Evolutionary conservation across 345 rosid species (phyloP).

Genomic region (Gossypium raimondii): DNA sequence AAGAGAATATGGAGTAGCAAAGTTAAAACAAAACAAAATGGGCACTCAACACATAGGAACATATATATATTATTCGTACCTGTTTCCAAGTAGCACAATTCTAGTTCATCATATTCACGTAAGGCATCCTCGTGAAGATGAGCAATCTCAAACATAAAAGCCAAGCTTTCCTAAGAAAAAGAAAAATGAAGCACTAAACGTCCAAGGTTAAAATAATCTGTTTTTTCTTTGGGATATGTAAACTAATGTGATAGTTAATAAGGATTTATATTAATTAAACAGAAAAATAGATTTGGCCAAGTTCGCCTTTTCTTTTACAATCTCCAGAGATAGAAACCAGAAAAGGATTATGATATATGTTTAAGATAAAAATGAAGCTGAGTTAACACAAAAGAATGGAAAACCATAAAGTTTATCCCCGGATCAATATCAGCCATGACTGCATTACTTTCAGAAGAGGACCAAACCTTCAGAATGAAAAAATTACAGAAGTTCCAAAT

Average conservation of each 20-base stretch:
- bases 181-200: conserved; percentile 15
- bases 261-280: conserved; percentile 9
- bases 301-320: not conserved
- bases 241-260: conserved; percentile 19
- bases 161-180: conserved; percentile 85
- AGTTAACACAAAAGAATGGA: conserved; percentile 1
- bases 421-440: conserved; percentile 14
- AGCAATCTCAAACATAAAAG: conserved; percentile 98
- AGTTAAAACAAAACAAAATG: not conserved
- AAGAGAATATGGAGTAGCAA: not conserved
- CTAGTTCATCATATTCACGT: conserved; percentile 92
- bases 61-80: conserved; percentile 36
- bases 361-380: conserved; percentile 11
- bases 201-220: conserved; percentile 6
- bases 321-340: conserved; percentile 2
- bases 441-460: conserved; percentile 27
- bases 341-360: conserved; percentile 6
- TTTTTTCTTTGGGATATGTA: not conserved
- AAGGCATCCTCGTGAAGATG: conserved; percentile 93
- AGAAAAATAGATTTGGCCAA: conserved; percentile 11
- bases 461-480: conserved; percentile 83
- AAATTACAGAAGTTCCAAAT: conserved; percentile 97
- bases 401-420: conserved; percentile 3
- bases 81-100: conserved; percentile 92
- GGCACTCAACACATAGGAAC: not conserved